phyloP scores from a whole-genome alignment of 306 rosid genomes.

The Vicia villosa region DNA sequence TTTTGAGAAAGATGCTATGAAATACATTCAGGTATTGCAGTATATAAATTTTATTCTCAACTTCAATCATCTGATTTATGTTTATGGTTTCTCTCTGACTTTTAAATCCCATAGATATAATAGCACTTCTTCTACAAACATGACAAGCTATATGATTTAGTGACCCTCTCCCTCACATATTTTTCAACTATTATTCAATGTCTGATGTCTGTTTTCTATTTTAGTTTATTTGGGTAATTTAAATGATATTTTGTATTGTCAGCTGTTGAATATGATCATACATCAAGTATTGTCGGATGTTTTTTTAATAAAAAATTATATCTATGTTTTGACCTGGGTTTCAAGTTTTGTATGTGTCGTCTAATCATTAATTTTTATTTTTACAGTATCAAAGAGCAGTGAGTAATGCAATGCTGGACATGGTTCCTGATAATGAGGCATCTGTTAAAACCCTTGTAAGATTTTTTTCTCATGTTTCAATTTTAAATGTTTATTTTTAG shows the following conservation, averaged over 20 bases:
- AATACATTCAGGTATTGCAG: conserved; percentile 80
- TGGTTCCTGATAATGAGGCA: conserved; percentile 80
- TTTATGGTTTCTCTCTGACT: neutral
- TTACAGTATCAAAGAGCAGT: conserved; percentile 86
- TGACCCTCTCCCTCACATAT: neutral
- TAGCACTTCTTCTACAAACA: neutral
- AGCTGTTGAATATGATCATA: neutral
- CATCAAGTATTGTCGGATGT: too few species aligned
- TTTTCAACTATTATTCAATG: neutral
- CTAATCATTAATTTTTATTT: conserved; percentile 11
- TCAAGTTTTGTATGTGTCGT: conserved; percentile 1
- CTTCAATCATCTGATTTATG: neutral
- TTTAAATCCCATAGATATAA: neutral
- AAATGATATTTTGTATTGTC: neutral
- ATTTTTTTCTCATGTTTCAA: conserved; percentile 15
- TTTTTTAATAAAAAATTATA: too few species aligned
- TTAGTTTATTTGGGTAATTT: neutral
- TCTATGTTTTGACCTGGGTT: neutral
- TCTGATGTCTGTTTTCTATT: neutral
- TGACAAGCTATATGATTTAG: conserved; percentile 1
- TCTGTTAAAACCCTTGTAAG: conserved; percentile 63
- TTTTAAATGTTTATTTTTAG: neutral
- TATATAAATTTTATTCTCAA: conserved; percentile 16
- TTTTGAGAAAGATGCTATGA: conserved; percentile 86
- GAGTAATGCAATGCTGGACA: conserved; percentile 75